A percentile compares a stretch with the other conserved stretches of the same genome.
phyloP scores from a whole-genome alignment of 129 eudicot genomes.

The Flaveria ramosissima region DNA sequence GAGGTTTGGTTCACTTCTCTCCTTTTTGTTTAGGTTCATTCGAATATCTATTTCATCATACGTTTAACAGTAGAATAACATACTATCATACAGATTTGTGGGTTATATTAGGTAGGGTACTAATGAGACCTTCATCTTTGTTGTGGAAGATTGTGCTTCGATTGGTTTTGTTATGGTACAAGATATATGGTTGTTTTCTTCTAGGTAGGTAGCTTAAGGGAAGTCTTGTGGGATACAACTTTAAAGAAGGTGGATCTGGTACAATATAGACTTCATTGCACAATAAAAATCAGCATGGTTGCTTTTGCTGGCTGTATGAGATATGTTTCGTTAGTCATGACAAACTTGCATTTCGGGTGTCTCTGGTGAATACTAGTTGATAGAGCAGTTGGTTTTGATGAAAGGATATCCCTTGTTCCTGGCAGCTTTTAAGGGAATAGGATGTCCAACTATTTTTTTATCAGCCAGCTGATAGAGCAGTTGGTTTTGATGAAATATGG shows the following conservation, averaged over 20 bases:
- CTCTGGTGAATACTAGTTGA: no score
- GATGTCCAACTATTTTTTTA: no score
- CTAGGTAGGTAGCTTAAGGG: neutral
- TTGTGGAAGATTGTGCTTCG: constrained; percentile 2
- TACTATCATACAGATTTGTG: no score
- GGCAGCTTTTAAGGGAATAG: no score
- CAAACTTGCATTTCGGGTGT: neutral
- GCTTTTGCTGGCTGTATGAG: neutral
- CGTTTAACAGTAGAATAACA: no score
- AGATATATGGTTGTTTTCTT: neutral
- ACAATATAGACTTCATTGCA: neutral
- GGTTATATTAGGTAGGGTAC: neutral
- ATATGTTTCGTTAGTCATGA: neutral
- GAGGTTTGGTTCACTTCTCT: constrained; percentile 51
- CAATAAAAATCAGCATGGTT: neutral
- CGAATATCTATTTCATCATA: neutral
- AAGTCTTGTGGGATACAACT: neutral
- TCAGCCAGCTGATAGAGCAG: no score
- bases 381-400: no score
- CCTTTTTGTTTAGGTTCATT: neutral
- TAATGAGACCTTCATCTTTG: constrained; percentile 9
- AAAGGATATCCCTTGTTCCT: no score
- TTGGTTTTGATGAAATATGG: neutral
- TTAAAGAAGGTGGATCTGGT: neutral
- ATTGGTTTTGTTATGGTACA: neutral